Base-by-base conservation (phyloP, 1,139 yeast species). In the Hyphopichia burtonii region DNA sequence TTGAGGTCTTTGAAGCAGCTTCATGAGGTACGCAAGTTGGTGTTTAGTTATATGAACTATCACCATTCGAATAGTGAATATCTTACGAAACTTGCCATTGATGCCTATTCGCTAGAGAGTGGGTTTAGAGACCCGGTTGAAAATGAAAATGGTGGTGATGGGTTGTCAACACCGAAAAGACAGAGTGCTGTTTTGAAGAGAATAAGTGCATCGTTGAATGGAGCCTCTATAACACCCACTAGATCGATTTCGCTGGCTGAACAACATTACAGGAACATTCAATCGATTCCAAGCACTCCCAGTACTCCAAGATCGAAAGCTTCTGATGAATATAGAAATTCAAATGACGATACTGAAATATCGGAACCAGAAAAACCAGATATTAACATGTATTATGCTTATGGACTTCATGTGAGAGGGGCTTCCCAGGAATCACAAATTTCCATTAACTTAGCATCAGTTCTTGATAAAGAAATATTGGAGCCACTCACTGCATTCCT, bases 1-100 rank as follows among this genome's bases (percentile, higher is more conserved):
- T 45, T 51, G 16, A 53, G 59, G 22, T 70, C 76, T 11, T 51
- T 73, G 25, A 54, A 55, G 22, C 78, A 73, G 52, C 53, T 71
- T 9, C 78, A 73, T 47, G 77, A 72, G 37, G 58, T 72, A 20
- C 59, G 76, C 20, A 65, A 59, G 42, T 58, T 73, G 48, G 70
- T 71, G 35, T 66, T 68, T 48, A 61, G 54, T 42, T 67, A 67
- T 46, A 65, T 72, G 65, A 66, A 60, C 45, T 66, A 66, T 51
- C 63, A 55, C 51, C 65, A 67, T 46, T 55, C 67, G 37, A 71
- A 68, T 47, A 63, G 76, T 39, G 74, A 65, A 44, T 59, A 49
- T 40, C 54, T 71, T 40, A 56, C 56, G 36, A 57, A 57, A 43
- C 50, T 66, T 31, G 59, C 64, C 28, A 55, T 53, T 25, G 63